phyloP scores from a whole-genome alignment of 805 yeast species.

The Starmerella sp. region DNA sequence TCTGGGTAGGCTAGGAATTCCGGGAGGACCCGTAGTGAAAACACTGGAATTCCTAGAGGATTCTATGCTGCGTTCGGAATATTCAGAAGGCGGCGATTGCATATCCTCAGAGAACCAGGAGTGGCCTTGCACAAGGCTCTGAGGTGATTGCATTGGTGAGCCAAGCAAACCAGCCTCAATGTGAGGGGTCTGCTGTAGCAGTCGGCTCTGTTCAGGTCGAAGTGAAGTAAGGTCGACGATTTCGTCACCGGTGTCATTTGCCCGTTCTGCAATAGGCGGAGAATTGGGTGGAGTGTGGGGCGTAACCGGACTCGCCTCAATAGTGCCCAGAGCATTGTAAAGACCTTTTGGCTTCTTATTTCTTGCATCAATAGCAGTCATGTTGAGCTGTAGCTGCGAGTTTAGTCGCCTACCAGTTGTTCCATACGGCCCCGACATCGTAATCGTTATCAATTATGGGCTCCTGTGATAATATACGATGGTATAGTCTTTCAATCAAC shows the following conservation, averaged over 20 bases:
- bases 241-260: background rate
- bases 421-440: too few species aligned
- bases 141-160: background rate
- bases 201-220: background rate
- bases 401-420: too few species aligned
- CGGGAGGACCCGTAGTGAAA: background rate
- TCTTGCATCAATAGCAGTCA: too few species aligned
- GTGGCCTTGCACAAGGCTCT: background rate
- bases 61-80: background rate
- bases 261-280: background rate
- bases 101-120: background rate
- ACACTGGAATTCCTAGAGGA: background rate
- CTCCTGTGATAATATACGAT: too few species aligned
- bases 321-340: background rate
- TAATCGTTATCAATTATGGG: too few species aligned
- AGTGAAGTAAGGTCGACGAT: background rate
- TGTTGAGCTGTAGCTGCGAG: too few species aligned
- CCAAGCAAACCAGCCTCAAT: background rate
- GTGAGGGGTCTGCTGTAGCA: background rate
- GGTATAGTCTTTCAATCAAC: too few species aligned
- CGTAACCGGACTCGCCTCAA: background rate
- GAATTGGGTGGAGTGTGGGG: background rate
- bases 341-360: background rate
- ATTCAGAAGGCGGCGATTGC: background rate
- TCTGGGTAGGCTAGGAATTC: background rate